phyloP scores from a whole-genome alignment of 1,284 basidiomycete species.

The Agroathelia rolfsii region DNA sequence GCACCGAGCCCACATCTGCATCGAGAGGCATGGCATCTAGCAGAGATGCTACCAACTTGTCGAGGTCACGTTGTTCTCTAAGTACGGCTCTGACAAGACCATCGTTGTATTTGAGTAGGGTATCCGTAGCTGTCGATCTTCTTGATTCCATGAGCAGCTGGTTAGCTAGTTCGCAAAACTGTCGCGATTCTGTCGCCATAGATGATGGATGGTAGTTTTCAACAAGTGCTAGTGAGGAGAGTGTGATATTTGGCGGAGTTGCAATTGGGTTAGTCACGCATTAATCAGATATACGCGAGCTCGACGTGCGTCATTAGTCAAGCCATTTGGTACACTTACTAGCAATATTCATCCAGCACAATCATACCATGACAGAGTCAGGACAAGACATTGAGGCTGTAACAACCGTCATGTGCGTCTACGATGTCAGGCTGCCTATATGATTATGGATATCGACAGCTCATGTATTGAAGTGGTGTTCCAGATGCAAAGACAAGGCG shows the following conservation, averaged over 20 bases:
- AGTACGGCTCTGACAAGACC: conserved; percentile 77
- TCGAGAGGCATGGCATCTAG: conserved; percentile 22
- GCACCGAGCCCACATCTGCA: conserved; percentile 30
- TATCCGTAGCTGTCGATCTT: conserved; percentile 73
- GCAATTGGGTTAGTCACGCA: too few relatives aligned
- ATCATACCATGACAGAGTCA: conserved; percentile 17
- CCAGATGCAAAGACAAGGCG: conserved; percentile 83
- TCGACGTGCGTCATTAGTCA: too few relatives aligned
- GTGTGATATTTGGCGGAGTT: too few relatives aligned
- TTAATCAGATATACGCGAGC: too few relatives aligned
- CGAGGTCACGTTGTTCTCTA: conserved; percentile 87
- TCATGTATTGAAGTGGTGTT: conserved; percentile 28
- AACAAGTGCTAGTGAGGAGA: too few relatives aligned
- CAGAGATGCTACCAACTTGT: conserved; percentile 43
- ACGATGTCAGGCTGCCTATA: conserved; percentile 1
- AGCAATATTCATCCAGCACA: too few relatives aligned
- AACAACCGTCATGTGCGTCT: conserved; percentile 37
- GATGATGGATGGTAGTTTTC: conserved; percentile 15
- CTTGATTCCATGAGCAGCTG: conserved; percentile 83
- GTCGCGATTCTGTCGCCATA: conserved; percentile 25
- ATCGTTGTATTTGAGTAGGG: conserved; percentile 89
- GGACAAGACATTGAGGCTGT: conserved; percentile 41
- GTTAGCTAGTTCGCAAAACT: conserved; percentile 78
- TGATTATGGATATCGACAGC: conserved; percentile 11
- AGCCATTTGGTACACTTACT: too few relatives aligned